These are phyloP conservation scores for Penicillium steckii DNA, from an alignment of 495 filamentous ascomycete species.

Conservation along the genomic window DNA sequence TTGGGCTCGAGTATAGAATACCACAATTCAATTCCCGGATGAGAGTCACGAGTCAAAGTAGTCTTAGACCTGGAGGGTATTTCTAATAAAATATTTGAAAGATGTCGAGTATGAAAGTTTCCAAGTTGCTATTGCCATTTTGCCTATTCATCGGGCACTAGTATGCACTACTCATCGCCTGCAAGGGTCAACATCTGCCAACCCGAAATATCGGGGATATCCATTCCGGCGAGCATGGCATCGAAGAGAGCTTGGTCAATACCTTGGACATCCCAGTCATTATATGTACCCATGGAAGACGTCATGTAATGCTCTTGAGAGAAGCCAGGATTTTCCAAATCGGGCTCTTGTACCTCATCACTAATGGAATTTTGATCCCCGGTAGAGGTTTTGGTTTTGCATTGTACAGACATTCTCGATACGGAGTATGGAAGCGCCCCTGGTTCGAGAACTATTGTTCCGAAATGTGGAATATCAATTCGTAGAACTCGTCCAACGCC, in stretches of 20 bases:
- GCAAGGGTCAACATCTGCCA: not conserved
- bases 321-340: not conserved
- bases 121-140: too few species aligned
- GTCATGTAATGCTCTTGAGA: not conserved
- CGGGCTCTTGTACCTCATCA: not conserved
- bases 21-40: too few species aligned
- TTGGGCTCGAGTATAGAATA: too few species aligned
- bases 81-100: too few species aligned
- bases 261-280: conserved; percentile 27
- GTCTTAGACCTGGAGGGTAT: too few species aligned
- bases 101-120: too few species aligned
- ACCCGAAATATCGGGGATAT: not conserved
- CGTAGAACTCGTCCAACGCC: conserved; percentile 14
- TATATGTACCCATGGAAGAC: not conserved
- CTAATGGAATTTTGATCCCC: too few species aligned
- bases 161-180: not conserved
- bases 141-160: too few species aligned
- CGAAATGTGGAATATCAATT: conserved; percentile 41
- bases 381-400: not conserved
- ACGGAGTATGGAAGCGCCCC: conserved; percentile 7
- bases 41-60: too few species aligned
- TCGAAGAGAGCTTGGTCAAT: conserved; percentile 32
- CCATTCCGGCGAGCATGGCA: conserved; percentile 24
- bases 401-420: not conserved
- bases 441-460: conserved; percentile 32